Conservation (phyloP, 2,329 filamentous ascomycete species). For the Trichothecium roseum region DNA sequence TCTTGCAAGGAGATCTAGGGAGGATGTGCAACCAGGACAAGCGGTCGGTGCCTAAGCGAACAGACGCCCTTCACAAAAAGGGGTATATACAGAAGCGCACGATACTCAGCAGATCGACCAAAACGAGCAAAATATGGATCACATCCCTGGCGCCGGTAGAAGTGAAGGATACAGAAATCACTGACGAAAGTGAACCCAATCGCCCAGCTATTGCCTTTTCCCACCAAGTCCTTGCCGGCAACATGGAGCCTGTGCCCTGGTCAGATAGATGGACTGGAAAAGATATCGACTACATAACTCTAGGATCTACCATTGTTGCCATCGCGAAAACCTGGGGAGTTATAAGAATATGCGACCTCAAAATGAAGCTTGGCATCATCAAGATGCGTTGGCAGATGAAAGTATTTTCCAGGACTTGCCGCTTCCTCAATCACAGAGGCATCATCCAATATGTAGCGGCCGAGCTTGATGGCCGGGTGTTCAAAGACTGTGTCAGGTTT, state of each 20-base stretch:
- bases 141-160: conserved; percentile 38
- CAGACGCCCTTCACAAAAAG: conserved; percentile 46
- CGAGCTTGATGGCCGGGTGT: conserved; percentile 40
- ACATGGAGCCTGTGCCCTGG: conserved; percentile 46
- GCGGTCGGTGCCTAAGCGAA: conserved; percentile 51
- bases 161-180: not conserved
- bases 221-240: conserved; percentile 23
- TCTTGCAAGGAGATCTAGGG: conserved; percentile 50
- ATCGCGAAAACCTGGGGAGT: conserved; percentile 47
- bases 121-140: conserved; percentile 54
- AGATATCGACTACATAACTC: conserved; percentile 46
- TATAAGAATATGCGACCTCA: conserved; percentile 47
- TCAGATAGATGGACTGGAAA: conserved; percentile 44
- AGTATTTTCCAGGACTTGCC: conserved; percentile 45
- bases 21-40: conserved; percentile 51
- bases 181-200: conserved; percentile 14
- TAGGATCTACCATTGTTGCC: conserved; percentile 47
- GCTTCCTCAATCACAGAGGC: conserved; percentile 45
- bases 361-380: conserved; percentile 44
- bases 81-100: conserved; percentile 53
- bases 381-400: conserved; percentile 51
- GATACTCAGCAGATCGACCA: conserved; percentile 45
- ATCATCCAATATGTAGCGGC: conserved; percentile 47
- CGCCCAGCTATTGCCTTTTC: conserved; percentile 15
- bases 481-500: conserved; percentile 52